Evolutionary conservation across 2,329 filamentous ascomycete genomes (phyloP), one percentile per base, ranked within the genome.

Genomic region (Phaeosphaeria sp.): DNA sequence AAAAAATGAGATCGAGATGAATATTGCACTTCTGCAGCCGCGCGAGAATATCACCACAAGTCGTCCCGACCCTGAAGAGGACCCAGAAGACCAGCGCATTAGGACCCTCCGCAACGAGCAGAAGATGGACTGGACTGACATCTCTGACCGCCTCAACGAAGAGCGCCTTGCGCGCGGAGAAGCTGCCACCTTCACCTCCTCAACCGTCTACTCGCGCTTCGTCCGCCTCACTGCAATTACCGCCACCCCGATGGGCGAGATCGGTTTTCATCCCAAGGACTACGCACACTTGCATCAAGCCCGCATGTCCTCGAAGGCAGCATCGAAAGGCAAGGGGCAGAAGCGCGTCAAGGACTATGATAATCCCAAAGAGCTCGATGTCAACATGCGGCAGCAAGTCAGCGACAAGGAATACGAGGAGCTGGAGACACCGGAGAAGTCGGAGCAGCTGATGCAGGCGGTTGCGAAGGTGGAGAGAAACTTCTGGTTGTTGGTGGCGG

Each of bases 181-280:
- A 46, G 42, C 62, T 1, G 55, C 58, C 2, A 60, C 54, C 25
- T 65, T 69, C 49, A 78, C 74, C 20, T 55, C 64, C 2, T 60
- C 69, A 1, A 67, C 72, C 0, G 71, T 76, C n/a, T 80, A 80
- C 62, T 64, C 64, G 9, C 75, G 76, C 52, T 78, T 74, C 62
- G 68, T 77, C 22, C 71, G 72, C 46, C 73, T 69, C 42, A 62
- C 60, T 0, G 67, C 69, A 4, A 54, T 57, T 1, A 69, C 74
- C 27, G 73, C 72, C 1, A 48, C 39, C 1, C 50, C 64, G 1
- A 20, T 55, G 3, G 18, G 20, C n/a, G 72, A 78, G 25, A 58
- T 63, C 3, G 72, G 67, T 1, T 77, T 78, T 55, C 59, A 73
- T 54, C 62, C 69, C 3, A 65, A 62, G 15, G 75, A 77, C 58